Percentiles rank a stretch among this genome's conserved stretches.
Conservation (phyloP, 2,329 filamentous ascomycete genomes). For the Raffaelea albimanens region DNA sequence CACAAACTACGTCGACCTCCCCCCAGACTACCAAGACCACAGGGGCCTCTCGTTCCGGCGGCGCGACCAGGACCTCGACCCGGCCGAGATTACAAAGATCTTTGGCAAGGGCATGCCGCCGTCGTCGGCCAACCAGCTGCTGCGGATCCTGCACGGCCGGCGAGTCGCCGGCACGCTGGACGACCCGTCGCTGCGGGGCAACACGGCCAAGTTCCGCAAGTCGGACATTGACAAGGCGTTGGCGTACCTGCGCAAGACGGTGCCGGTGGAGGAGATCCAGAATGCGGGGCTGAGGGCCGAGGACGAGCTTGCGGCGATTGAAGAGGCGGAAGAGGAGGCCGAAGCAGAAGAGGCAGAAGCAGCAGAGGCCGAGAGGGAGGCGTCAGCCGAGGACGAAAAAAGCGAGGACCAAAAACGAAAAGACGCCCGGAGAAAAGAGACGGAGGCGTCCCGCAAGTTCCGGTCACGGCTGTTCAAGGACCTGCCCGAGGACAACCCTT, state of each 20-base stretch:
- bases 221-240: conserved; percentile 37
- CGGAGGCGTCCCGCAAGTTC: conserved; percentile 9
- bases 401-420: neutral
- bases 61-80: conserved; percentile 31
- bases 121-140: conserved; percentile 39
- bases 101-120: conserved; percentile 41
- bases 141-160: conserved; percentile 52
- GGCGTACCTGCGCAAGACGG: conserved; percentile 42
- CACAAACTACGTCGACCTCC: conserved; percentile 49
- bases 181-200: conserved; percentile 41
- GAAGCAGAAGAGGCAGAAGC: conserved; percentile 13
- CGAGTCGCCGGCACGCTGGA: conserved; percentile 55
- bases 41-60: conserved; percentile 43
- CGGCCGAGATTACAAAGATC: conserved; percentile 34
- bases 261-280: conserved; percentile 49
- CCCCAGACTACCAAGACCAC: conserved; percentile 45
- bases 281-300: conserved; percentile 54
- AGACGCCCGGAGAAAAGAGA: neutral
- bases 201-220: conserved; percentile 35
- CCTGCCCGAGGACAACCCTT: conserved; percentile 34
- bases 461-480: conserved; percentile 16
- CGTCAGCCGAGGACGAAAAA: neutral
- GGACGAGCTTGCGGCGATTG: conserved; percentile 48
- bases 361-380: conserved; percentile 10
- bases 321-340: conserved; percentile 19